Evolutionary conservation across 352 stramenopile genomes (phyloP).

Genomic region (Phytophthora pini): DNA sequence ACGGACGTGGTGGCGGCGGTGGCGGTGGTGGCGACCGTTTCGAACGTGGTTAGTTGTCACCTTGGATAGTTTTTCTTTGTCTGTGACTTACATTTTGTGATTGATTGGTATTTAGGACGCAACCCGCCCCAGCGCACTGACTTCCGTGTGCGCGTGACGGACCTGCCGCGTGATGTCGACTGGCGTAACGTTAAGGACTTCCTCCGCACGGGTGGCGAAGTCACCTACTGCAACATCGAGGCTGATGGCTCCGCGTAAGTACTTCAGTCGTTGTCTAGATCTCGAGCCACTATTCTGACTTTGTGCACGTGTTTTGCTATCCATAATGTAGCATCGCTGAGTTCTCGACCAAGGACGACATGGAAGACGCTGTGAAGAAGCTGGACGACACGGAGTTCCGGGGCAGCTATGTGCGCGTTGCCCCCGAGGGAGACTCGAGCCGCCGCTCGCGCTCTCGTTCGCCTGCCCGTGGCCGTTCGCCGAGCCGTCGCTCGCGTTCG

Average conservation of each 20-base stretch:
- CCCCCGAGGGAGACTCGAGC: constrained; percentile 46
- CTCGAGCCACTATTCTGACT: constrained; percentile 4
- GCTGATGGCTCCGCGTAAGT: constrained; percentile 84
- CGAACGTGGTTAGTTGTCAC: constrained; percentile 57
- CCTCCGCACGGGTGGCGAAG: constrained; percentile 80
- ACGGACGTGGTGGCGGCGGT: constrained; percentile 40
- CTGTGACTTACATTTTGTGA: background rate
- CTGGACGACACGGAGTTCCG: constrained; percentile 91
- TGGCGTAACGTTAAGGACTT: constrained; percentile 92
- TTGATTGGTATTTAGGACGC: constrained; percentile 42
- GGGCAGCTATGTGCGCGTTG: constrained; percentile 83
- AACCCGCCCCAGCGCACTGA: constrained; percentile 81
- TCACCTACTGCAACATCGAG: constrained; percentile 89
- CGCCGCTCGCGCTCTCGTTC: constrained; percentile 69
- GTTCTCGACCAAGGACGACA: constrained; percentile 82
- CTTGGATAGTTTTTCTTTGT: too few relatives aligned
- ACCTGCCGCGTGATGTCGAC: constrained; percentile 78
- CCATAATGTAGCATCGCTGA: constrained; percentile 63
- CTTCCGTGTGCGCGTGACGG: constrained; percentile 78
- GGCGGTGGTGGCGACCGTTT: constrained; percentile 55
- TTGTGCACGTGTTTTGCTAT: constrained; percentile 6
- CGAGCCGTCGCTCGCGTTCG: constrained; percentile 68
- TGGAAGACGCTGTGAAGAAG: constrained; percentile 87
- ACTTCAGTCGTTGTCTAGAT: background rate
- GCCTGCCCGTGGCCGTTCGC: constrained; percentile 61